A percentile compares a stretch with the other conserved stretches of the same genome.
Evolutionary conservation across 2,329 filamentous ascomycete species (phyloP).

Genomic region (Grosmannia huntii): DNA sequence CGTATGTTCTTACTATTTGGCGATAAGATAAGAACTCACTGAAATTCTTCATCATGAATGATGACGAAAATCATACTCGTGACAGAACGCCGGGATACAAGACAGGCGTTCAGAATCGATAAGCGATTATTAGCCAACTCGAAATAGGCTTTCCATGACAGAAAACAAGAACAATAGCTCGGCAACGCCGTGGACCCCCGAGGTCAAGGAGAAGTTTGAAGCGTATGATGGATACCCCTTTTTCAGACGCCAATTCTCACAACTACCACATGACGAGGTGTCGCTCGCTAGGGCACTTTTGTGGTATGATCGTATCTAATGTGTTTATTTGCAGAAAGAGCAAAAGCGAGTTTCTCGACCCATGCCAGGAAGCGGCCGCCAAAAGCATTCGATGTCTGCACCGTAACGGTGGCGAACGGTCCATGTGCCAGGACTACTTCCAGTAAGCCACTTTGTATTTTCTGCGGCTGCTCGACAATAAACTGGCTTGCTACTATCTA

Average conservation of each 20-base stretch:
- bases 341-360: conserved; percentile 84
- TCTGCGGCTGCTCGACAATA: too few relatives aligned
- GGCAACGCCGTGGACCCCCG: conserved; percentile 36
- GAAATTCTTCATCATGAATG: not conserved
- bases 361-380: conserved; percentile 84
- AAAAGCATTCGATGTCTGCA: conserved; percentile 79
- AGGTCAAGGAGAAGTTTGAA: conserved; percentile 51
- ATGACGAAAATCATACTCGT: not conserved
- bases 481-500: too few relatives aligned
- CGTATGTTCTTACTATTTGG: not conserved
- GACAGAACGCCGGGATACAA: not conserved
- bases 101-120: too few relatives aligned
- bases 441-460: conserved; percentile 44
- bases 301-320: not conserved
- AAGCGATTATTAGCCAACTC: not conserved
- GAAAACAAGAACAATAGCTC: not conserved
- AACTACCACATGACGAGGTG: not conserved
- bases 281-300: not conserved
- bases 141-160: not conserved
- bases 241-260: not conserved
- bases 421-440: conserved; percentile 93
- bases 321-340: conserved; percentile 49
- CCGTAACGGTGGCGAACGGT: conserved; percentile 72
- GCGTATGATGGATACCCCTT: conserved; percentile 29
- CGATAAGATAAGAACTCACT: not conserved